Conservation (phyloP, 2,329 filamentous ascomycete species). For the Graphiopsis chlorocephala region DNA sequence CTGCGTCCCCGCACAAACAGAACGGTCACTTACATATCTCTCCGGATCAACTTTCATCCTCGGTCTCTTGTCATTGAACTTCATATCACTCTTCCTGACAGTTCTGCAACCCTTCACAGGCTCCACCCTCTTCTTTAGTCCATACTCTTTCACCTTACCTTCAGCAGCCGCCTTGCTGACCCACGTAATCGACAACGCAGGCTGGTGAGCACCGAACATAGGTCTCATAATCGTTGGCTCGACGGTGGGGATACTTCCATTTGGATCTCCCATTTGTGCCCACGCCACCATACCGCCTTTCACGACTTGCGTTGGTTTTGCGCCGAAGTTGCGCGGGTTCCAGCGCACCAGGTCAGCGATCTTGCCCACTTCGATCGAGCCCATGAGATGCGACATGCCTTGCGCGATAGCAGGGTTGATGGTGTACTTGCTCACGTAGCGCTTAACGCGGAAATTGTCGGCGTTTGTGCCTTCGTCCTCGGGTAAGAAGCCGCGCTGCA, state of each 20-base stretch:
- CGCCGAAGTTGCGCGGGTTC: slow-evolving; percentile 80
- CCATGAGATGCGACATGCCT: slow-evolving; percentile 83
- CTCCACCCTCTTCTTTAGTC: slow-evolving; percentile 75
- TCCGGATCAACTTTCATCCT: slow-evolving; percentile 91
- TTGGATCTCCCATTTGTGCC: slow-evolving; percentile 68
- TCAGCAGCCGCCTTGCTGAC: slow-evolving; percentile 72
- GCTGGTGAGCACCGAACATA: slow-evolving; percentile 75
- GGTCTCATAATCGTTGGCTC: slow-evolving; percentile 80
- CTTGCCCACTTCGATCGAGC: slow-evolving; percentile 85
- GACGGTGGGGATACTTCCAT: slow-evolving; percentile 73
- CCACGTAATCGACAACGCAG: slow-evolving; percentile 67
- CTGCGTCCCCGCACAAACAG: too few relatives aligned
- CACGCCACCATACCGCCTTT: slow-evolving; percentile 86
- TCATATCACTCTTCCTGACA: slow-evolving; percentile 84
- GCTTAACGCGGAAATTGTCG: slow-evolving; percentile 88
- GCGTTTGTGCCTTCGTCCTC: slow-evolving; percentile 77
- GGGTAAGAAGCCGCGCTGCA: slow-evolving; percentile 70
- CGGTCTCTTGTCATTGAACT: slow-evolving; percentile 78
- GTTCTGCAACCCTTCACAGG: slow-evolving; percentile 72
- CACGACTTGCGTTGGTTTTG: slow-evolving; percentile 75
- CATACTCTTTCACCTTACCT: slow-evolving; percentile 68
- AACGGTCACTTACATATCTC: slow-evolving; percentile 62
- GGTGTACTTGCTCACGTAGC: slow-evolving; percentile 94
- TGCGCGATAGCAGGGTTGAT: slow-evolving; percentile 91
- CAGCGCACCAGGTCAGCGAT: slow-evolving; percentile 86